Percentiles rank a stretch among this genome's conserved stretches.
Evolutionary conservation across 345 rosid species (phyloP).

Genomic region (Gossypium mustelinum): DNA sequence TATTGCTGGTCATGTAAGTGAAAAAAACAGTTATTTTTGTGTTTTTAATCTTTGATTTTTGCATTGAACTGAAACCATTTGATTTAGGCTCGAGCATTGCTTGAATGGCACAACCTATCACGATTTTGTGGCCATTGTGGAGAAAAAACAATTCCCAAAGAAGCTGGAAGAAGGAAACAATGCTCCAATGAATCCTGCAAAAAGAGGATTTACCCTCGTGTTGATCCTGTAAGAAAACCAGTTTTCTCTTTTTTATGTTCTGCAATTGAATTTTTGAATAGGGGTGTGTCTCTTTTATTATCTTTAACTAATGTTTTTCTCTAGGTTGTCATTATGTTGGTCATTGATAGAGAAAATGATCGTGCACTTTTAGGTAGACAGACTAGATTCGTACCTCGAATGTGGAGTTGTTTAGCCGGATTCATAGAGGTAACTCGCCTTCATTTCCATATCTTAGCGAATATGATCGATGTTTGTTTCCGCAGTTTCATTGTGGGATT

Average conservation of each 20-base stretch:
- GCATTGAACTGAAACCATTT: neutral
- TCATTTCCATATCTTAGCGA: neutral
- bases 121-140: constrained; percentile 85
- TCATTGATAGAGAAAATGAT: constrained; percentile 81
- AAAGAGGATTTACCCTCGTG: constrained; percentile 78
- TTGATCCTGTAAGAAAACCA: constrained; percentile 61
- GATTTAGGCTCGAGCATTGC: constrained; percentile 72
- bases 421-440: constrained; percentile 69
- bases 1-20: constrained; percentile 91
- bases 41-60: neutral
- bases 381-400: constrained; percentile 80
- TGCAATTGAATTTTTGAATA: neutral
- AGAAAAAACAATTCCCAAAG: constrained; percentile 51
- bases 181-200: constrained; percentile 62
- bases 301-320: constrained; percentile 14
- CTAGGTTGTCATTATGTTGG: constrained; percentile 95
- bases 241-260: neutral
- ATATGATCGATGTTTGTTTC: neutral
- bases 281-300: neutral
- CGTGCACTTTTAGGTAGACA: constrained; percentile 76
- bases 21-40: neutral
- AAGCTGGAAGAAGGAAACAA: constrained; percentile 80
- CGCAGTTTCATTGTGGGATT: neutral
- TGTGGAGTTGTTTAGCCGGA: constrained; percentile 98
- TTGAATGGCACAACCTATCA: constrained; percentile 74